Conservation (phyloP, 208 protist species). For the Sergeia podlipaevii region DNA sequence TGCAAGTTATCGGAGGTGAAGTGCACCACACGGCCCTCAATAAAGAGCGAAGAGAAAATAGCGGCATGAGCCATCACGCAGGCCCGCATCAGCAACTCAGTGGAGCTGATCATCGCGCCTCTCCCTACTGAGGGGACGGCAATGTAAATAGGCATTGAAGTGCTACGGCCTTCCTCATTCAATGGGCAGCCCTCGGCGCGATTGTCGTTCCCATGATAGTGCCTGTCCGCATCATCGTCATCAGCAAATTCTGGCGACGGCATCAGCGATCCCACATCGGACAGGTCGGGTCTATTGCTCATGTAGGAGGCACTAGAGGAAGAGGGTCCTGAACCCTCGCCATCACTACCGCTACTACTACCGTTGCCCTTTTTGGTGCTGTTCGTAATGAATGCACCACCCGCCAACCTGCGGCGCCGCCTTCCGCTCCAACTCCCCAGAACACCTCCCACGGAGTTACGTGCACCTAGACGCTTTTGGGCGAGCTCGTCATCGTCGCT, state of each 20-base stretch:
- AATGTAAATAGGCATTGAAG: conserved; percentile 48
- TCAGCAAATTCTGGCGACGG: conserved; percentile 36
- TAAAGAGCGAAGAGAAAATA: conserved; percentile 59
- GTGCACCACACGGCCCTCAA: conserved; percentile 58
- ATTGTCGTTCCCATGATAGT: conserved; percentile 60
- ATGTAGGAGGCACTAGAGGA: too few relatives aligned
- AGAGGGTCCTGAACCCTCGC: too few relatives aligned
- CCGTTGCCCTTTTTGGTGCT: too few relatives aligned
- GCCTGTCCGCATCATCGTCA: conserved; percentile 36
- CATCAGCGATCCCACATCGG: conserved; percentile 19
- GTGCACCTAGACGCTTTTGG: too few relatives aligned
- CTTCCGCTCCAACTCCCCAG: too few relatives aligned
- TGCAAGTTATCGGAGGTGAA: conserved; percentile 41
- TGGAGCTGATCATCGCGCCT: neutral
- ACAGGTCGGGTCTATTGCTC: conserved; percentile 2
- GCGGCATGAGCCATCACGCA: conserved; percentile 72
- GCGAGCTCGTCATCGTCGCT: conserved; percentile 53
- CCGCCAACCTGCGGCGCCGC: too few relatives aligned
- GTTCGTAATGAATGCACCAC: too few relatives aligned
- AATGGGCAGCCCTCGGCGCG: conserved; percentile 74
- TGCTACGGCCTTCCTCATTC: conserved; percentile 27
- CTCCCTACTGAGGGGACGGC: conserved; percentile 8
- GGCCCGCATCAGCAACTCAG: conserved; percentile 12
- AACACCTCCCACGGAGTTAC: too few relatives aligned
- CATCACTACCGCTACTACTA: too few relatives aligned